These are phyloP conservation scores for maize (Zea mays) DNA, from an alignment of 176 grass and related monocot genomes.

Conservation along the genomic window Zm-B73-REFERENCE-NAM-5.0 NC_050104.1:22309001-22309500, in stretches of 20 bases:
- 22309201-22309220: not conserved
- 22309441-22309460: no score
- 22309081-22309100: not conserved
- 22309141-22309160: not conserved
- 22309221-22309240: not conserved
- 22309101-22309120: not conserved
- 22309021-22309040: not conserved
- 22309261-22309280: not conserved
- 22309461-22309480: no score
- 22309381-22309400: not conserved
- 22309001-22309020: no score
- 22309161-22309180: not conserved
- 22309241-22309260: not conserved
- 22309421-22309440: no score
- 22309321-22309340: constrained; percentile 42
- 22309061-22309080: not conserved
- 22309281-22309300: constrained; percentile 42
- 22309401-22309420: not conserved
- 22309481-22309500: no score
- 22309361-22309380: not conserved
- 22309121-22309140: not conserved
- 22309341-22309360: constrained; percentile 45
- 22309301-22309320: constrained; percentile 64
- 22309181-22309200: not conserved
- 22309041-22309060: not conserved